Percentiles rank a stretch among this genome's conserved stretches.
These are phyloP conservation scores for Globisporangium spinosum DNA, from an alignment of 352 stramenopile genomes.

Conservation along the genomic window DNA sequence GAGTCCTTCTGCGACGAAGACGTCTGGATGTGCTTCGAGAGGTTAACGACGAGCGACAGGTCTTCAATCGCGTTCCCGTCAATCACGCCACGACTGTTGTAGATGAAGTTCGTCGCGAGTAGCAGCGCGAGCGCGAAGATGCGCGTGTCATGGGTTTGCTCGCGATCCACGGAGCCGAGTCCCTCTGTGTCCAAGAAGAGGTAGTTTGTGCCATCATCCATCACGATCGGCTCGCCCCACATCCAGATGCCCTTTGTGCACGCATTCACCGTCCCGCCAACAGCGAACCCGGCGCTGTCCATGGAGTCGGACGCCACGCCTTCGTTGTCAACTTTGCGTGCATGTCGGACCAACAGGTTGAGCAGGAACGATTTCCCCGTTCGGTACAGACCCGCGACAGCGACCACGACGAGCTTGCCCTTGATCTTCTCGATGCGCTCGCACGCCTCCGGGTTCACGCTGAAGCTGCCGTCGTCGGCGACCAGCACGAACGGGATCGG, in stretches of 20 bases:
- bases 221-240: conserved; percentile 75
- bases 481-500: conserved; percentile 82
- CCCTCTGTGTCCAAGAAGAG: conserved; percentile 90
- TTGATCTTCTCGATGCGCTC: conserved; percentile 66
- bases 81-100: conserved; percentile 90
- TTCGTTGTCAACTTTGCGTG: conserved; percentile 31
- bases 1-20: conserved; percentile 29
- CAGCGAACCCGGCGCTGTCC: conserved; percentile 54
- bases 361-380: conserved; percentile 91
- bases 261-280: conserved; percentile 83
- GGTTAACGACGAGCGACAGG: conserved; percentile 88
- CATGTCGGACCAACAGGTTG: conserved; percentile 76
- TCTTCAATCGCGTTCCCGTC: conserved; percentile 88
- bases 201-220: conserved; percentile 66
- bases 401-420: conserved; percentile 80
- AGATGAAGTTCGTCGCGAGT: conserved; percentile 86
- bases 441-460: conserved; percentile 71
- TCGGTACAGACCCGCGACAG: conserved; percentile 84
- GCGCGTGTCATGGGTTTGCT: conserved; percentile 87
- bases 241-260: conserved; percentile 93
- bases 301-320: conserved; percentile 15
- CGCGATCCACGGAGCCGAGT: conserved; percentile 74
- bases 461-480: conserved; percentile 72
- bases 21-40: conserved; percentile 89
- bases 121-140: conserved; percentile 89